phyloP scores from a whole-genome alignment of 75 land plant genomes.

The Sequoia sempervirens region DNA sequence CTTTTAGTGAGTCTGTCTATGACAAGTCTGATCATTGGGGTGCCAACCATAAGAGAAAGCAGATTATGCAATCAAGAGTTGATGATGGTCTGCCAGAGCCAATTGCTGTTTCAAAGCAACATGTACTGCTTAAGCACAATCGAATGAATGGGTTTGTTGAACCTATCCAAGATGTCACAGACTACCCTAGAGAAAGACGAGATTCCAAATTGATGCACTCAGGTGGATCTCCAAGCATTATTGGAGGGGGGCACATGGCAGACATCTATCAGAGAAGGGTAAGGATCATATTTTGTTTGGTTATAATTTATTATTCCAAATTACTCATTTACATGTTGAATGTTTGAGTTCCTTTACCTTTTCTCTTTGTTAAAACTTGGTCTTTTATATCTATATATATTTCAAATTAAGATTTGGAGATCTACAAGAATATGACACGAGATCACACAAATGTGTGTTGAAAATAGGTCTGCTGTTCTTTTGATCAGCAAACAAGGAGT shows the following conservation, averaged over 20 bases:
- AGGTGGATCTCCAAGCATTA: slow-evolving; percentile 15
- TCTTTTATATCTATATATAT: background rate
- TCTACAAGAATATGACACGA: background rate
- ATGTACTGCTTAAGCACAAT: slow-evolving; percentile 43
- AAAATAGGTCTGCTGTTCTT: background rate
- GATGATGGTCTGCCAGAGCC: slow-evolving; percentile 20
- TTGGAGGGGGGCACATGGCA: slow-evolving; percentile 46
- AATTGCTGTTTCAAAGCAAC: slow-evolving; percentile 22
- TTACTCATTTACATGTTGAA: background rate
- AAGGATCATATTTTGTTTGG: background rate
- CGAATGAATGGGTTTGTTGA: slow-evolving; percentile 29
- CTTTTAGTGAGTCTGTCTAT: slow-evolving; percentile 18
- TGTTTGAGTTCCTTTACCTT: background rate
- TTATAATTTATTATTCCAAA: background rate
- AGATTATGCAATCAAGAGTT: slow-evolving; percentile 33
- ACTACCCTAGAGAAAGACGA: slow-evolving; percentile 44
- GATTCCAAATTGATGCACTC: slow-evolving; percentile 25
- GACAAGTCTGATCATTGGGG: slow-evolving; percentile 41
- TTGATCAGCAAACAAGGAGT: no score
- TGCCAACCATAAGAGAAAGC: slow-evolving; percentile 40
- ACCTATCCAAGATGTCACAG: slow-evolving; percentile 34
- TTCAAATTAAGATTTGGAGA: background rate
- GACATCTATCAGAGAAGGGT: slow-evolving; percentile 90
- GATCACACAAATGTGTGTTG: background rate
- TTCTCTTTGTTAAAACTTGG: background rate